phyloP scores from a whole-genome alignment of 441 rosid species.

The Croton laevigatus region DNA sequence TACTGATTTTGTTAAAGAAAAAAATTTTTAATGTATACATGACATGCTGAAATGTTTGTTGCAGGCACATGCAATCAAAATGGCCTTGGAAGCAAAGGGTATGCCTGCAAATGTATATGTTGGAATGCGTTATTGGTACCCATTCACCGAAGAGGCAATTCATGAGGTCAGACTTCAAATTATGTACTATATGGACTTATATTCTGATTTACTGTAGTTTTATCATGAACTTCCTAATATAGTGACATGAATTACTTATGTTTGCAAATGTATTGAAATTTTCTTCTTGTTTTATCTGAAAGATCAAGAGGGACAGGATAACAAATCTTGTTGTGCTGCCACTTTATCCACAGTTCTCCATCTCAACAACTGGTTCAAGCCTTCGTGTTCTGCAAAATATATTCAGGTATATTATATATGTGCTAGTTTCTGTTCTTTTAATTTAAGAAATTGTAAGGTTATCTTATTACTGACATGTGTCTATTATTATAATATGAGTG shows the following conservation, averaged over 20 bases:
- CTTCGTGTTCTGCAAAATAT: constrained; percentile 68
- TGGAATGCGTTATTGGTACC: constrained; percentile 92
- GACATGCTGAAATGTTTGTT: constrained; percentile 15
- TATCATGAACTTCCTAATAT: not conserved
- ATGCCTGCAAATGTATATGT: constrained; percentile 63
- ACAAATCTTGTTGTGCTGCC: constrained; percentile 94
- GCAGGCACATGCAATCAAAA: constrained; percentile 63
- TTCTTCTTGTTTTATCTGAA: constrained; percentile 17
- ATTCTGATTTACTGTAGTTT: not conserved
- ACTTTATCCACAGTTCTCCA: constrained; percentile 88
- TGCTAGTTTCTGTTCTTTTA: constrained; percentile 8
- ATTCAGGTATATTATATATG: constrained; percentile 49
- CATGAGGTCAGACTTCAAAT: constrained; percentile 51
- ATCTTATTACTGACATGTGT: constrained; percentile 13
- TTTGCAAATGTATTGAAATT: not conserved
- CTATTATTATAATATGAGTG: constrained; percentile 18
- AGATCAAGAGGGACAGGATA: constrained; percentile 82
- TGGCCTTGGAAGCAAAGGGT: constrained; percentile 62
- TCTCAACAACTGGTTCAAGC: constrained; percentile 95
- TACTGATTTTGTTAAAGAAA: not conserved
- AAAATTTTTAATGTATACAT: not conserved
- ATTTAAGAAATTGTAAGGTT: not conserved
- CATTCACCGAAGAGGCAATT: constrained; percentile 90
- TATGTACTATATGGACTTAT: not conserved
- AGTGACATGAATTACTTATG: not conserved